Evolutionary conservation across 2,329 filamentous ascomycete genomes (phyloP).

Genomic region (Sporothrix inflata): DNA sequence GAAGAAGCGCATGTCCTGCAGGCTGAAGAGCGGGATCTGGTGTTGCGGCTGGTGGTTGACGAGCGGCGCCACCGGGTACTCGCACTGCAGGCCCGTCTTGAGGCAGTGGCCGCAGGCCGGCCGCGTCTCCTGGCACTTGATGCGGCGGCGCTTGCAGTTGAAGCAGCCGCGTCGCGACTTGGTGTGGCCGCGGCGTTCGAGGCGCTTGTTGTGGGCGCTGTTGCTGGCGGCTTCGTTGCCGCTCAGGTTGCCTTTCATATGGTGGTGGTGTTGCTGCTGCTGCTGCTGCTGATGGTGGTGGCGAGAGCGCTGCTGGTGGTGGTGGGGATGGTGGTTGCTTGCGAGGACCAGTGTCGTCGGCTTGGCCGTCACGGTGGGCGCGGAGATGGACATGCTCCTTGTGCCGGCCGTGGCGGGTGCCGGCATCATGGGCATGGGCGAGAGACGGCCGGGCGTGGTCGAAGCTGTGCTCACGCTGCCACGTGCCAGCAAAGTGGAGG

Average conservation of each 20-base stretch:
- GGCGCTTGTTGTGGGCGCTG: constrained; percentile 40
- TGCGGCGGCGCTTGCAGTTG: constrained; percentile 68
- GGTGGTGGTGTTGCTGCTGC: constrained; percentile 14
- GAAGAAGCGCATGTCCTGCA: constrained; percentile 70
- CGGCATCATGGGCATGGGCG: constrained; percentile 9
- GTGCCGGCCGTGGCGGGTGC: neutral
- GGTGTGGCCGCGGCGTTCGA: constrained; percentile 64
- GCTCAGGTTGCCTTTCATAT: constrained; percentile 13
- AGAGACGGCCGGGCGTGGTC: constrained; percentile 15
- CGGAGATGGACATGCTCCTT: neutral
- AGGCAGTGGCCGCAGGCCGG: constrained; percentile 66
- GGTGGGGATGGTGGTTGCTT: constrained; percentile 4
- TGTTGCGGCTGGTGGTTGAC: constrained; percentile 61
- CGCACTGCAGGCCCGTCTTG: constrained; percentile 64
- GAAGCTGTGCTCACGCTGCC: constrained; percentile 7
- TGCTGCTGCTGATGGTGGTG: constrained; percentile 7
- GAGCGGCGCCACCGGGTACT: constrained; percentile 59
- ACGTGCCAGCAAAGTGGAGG: neutral
- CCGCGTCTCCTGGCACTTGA: constrained; percentile 70
- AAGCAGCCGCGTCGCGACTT: constrained; percentile 69
- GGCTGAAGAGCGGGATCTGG: constrained; percentile 61
- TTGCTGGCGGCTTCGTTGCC: constrained; percentile 25
- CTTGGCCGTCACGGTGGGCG: neutral
- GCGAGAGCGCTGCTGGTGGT: neutral
- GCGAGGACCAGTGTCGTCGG: neutral